Evolutionary conservation across 495 filamentous ascomycete genomes (phyloP), one percentile per base, ranked within the genome.

Genomic region (Barbatosphaeria neglecta): DNA sequence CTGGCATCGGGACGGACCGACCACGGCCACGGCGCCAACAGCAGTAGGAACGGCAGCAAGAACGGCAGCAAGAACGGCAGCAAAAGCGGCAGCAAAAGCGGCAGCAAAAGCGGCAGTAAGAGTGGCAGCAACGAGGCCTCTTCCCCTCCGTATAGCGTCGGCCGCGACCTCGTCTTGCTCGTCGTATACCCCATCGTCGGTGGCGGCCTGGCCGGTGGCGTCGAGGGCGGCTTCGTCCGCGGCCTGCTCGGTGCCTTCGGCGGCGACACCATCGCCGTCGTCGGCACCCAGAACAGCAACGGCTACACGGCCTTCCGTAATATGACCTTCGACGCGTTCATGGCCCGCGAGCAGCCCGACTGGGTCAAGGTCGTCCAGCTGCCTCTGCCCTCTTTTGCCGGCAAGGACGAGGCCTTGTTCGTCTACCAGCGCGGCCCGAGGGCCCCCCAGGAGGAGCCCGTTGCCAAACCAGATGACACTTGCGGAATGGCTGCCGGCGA

Each of bases 121-220:
- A n/a, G n/a, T n/a, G n/a, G n/a, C n/a, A n/a, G n/a, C n/a, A n/a
- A n/a, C n/a, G n/a, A n/a, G n/a, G n/a, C n/a, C n/a, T n/a, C n/a
- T n/a, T n/a, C n/a, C n/a, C n/a, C n/a, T n/a, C n/a, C n/a, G n/a
- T n/a, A n/a, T n/a, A 44, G 50, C 6, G 69, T 67, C 18, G 67
- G 62, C 13, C 57, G 51, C 27, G 71, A 69, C 11, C 59, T 60
- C 15, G 58, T 84, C 9, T 52, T 83, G 13, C 55, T 84, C 17
- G 59, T 84, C 9, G 77, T 83, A 0, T 83, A 84, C 57, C 77
- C 78, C 17, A 71, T 78, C 23, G 75, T 76, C 0, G 70, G 70
- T 3, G 65, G 64, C 5, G 69, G 62, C 15, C 28, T 57, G 0
- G 58, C 54, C 0, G 64, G 59, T 1, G 62, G 56, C 1, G 18